These are phyloP conservation scores for Tylopilus vinaceipallidus DNA, from an alignment of 768 basidiomycete species.

Conservation along the genomic window DNA sequence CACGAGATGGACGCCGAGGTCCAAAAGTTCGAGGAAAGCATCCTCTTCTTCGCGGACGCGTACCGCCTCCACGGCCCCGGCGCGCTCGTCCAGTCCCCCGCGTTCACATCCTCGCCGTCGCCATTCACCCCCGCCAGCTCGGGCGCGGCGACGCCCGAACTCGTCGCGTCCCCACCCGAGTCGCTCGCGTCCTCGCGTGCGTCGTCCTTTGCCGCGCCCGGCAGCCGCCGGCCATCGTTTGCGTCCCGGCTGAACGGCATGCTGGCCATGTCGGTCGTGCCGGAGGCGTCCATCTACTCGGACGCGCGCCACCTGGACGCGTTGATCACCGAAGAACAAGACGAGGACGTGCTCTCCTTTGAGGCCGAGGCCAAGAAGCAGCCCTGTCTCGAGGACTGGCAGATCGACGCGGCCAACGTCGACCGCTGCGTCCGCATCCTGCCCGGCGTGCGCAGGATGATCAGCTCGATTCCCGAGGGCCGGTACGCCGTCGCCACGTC, in stretches of 20 bases:
- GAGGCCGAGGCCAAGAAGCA: constrained; percentile 31
- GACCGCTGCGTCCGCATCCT: constrained; percentile 69
- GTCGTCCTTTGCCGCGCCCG: constrained; percentile 37
- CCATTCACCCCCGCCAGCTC: constrained; percentile 28
- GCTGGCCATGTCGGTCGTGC: constrained; percentile 38
- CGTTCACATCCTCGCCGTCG: background rate
- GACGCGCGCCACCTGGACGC: constrained; percentile 27
- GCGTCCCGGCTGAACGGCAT: constrained; percentile 39
- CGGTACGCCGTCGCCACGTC: constrained; percentile 73
- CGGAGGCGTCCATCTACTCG: constrained; percentile 26
- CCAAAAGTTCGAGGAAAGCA: constrained; percentile 59
- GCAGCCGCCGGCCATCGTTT: constrained; percentile 48
- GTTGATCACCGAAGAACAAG: constrained; percentile 33
- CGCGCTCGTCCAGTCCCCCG: constrained; percentile 28
- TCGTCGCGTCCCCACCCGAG: constrained; percentile 33
- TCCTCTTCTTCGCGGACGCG: constrained; percentile 66
- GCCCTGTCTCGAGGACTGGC: constrained; percentile 48
- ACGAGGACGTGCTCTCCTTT: constrained; percentile 32
- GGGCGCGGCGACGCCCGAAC: constrained; percentile 41
- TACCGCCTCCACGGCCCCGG: constrained; percentile 44
- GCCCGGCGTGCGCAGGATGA: constrained; percentile 65
- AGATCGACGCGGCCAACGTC: constrained; percentile 52
- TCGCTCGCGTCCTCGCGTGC: constrained; percentile 44
- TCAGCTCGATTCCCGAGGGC: constrained; percentile 63
- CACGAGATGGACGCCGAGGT: constrained; percentile 61